Percentiles rank a stretch among this genome's conserved stretches.
Conservation (phyloP, 225 moss, liverwort and hornwort species). For the Asterella californica region DNA sequence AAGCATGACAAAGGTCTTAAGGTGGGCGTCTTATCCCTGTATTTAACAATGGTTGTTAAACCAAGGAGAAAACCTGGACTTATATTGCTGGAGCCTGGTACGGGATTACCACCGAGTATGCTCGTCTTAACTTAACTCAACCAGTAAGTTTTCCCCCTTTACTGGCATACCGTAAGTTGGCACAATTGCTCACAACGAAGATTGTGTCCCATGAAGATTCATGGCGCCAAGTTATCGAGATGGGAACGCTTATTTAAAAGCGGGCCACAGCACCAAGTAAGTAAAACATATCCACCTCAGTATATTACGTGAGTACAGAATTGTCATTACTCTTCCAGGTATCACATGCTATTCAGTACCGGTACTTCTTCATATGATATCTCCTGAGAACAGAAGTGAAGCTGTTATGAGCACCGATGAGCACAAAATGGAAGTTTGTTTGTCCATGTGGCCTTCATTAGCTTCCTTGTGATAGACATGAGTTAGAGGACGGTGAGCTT, state of each 20-base stretch:
- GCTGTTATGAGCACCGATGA: not conserved
- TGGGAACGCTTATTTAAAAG: slow-evolving; percentile 8
- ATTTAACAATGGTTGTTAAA: not conserved
- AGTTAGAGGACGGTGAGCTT: not conserved
- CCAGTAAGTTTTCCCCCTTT: too few species aligned
- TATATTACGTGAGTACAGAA: too few species aligned
- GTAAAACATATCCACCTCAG: not conserved
- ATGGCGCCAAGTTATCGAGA: not conserved
- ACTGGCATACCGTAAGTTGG: not conserved
- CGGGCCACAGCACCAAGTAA: not conserved
- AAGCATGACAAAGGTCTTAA: slow-evolving; percentile 37
- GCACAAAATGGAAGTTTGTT: not conserved
- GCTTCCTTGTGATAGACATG: not conserved
- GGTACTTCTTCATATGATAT: too few species aligned
- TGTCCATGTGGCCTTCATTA: not conserved
- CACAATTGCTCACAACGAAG: not conserved
- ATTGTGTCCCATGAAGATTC: slow-evolving; percentile 6
- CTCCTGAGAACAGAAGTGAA: not conserved
- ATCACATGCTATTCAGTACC: too few species aligned
- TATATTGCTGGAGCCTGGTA: too few species aligned
- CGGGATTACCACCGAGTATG: too few species aligned
- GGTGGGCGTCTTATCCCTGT: slow-evolving; percentile 15
- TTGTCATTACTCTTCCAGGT: too few species aligned
- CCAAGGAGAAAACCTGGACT: not conserved
- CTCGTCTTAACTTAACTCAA: too few species aligned